These are phyloP conservation scores for Cladosporium sp. DNA, from an alignment of 2,329 filamentous ascomycete genomes.

Conservation along the genomic window DNA sequence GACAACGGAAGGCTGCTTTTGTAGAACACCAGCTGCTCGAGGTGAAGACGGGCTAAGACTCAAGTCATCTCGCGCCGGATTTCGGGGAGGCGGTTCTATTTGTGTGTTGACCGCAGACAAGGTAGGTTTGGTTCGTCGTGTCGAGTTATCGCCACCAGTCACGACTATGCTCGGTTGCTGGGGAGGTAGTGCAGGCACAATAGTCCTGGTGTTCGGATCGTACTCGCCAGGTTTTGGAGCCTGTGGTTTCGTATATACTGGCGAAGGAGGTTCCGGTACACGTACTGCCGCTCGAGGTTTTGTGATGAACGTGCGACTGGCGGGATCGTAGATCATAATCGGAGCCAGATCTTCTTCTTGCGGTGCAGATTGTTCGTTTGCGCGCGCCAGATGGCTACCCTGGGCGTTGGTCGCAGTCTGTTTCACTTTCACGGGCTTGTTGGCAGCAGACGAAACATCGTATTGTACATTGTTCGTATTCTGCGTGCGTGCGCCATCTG, in stretches of 20 bases:
- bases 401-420: constrained; percentile 5
- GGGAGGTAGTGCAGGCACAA: constrained; percentile 19
- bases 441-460: constrained; percentile 16
- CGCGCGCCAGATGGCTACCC: constrained; percentile 16
- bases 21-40: constrained; percentile 19
- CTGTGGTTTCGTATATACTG: constrained; percentile 11
- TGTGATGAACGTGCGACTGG: constrained; percentile 26
- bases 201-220: constrained; percentile 28
- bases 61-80: constrained; percentile 26
- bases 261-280: constrained; percentile 17
- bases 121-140: constrained; percentile 1
- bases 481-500: constrained; percentile 3
- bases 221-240: constrained; percentile 23
- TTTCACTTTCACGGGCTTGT: constrained; percentile 17
- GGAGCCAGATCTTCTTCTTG: constrained; percentile 19
- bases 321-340: constrained; percentile 31
- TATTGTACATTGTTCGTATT: neutral
- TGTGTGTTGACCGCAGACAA: constrained; percentile 20
- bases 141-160: neutral
- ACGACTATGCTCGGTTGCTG: constrained; percentile 9
- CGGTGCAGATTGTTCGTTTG: constrained; percentile 4
- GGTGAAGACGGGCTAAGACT: constrained; percentile 17
- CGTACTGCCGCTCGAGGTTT: constrained; percentile 18
- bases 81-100: constrained; percentile 26
- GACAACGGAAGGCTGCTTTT: constrained; percentile 32